Base-by-base conservation (phyloP, 192 early-diverging fungal genomes). In the Podila epicladia region DNA sequence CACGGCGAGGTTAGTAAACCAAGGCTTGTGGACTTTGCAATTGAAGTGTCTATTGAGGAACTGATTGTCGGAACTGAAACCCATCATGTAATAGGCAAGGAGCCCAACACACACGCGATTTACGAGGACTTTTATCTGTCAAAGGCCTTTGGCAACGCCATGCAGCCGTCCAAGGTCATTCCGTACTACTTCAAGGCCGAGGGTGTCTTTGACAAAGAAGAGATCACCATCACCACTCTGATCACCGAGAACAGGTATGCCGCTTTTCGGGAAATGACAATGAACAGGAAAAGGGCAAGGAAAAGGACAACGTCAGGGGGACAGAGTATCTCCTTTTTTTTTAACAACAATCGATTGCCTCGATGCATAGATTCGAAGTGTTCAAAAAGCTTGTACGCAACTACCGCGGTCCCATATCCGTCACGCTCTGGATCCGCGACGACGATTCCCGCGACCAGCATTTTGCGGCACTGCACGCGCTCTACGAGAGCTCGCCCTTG, bases 111-210 rank as follows among this genome's bases (percentile, higher is more conserved):
- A 8, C 66, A 55, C 53, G 22, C 45, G 37, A 53, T 80, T 1
- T n/a, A 49, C 22, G 89, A 91, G 60, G 89, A 89, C 33, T 84
- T 88, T 64, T 82, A 89, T 64, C 59, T 91, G 12, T 76, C 85
- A 17, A 90, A 90, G 70, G 74, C 88, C 0, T 90, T 90, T 62
- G 73, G 85, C 2, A 87, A 85, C 37, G 83, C 88, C 0, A 82
- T 90, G 75, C 85, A 86, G 37, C 89, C 89, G 8, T 86, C 85
- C 61, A 87, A 89, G 33, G 88, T 90, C 35, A 84, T 89, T 41
- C 89, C 89, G 12, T 90, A 88, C 62, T 89, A 90, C 64, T 90
- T 87, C 64, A 86, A 85, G 62, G 85, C 88, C 4, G 49, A 58
- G 15, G 58, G 75, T n/a, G 12, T 63, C n/a, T 82, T 85, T 24